Evolutionary conservation across 1,284 basidiomycete species (phyloP).

Genomic region (Cutaneotrichosporon spelunceum): DNA sequence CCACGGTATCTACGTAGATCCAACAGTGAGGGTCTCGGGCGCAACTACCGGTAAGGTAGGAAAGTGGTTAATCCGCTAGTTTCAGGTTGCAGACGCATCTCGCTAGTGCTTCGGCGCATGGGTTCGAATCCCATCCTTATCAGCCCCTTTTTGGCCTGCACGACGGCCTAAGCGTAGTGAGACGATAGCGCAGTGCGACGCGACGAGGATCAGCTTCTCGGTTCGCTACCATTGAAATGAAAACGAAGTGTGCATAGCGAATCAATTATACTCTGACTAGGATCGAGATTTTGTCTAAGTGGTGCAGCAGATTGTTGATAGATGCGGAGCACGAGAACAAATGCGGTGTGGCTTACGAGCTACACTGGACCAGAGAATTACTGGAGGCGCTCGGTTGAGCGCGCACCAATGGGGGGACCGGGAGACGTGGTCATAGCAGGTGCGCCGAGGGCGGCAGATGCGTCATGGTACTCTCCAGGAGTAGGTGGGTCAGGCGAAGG

Average conservation of each 20-base stretch:
- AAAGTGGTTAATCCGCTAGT: no score
- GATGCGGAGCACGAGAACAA: not conserved
- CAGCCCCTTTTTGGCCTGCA: no score
- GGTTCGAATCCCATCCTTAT: no score
- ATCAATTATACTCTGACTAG: slow-evolving; percentile 1
- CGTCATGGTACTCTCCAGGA: slow-evolving; percentile 4
- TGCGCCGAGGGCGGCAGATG: slow-evolving; percentile 2
- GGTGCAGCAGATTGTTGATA: not conserved
- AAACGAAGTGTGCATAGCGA: not conserved
- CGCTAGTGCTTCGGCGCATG: no score
- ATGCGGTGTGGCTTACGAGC: not conserved
- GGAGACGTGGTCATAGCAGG: not conserved
- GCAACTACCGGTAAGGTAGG: no score
- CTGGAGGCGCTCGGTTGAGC: not conserved
- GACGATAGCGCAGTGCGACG: no score
- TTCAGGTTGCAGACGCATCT: no score
- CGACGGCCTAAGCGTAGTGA: no score
- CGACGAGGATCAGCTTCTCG: no score
- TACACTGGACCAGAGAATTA: not conserved
- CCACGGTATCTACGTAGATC: no score
- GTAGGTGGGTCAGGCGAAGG: slow-evolving; percentile 1
- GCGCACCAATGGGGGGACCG: slow-evolving; percentile 1
- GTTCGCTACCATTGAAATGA: no score
- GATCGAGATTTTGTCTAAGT: not conserved
- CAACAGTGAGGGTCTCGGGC: no score